These are phyloP conservation scores for Sodiomyces alkalinus DNA, from an alignment of 2,329 filamentous ascomycete genomes.

Conservation along the genomic window DNA sequence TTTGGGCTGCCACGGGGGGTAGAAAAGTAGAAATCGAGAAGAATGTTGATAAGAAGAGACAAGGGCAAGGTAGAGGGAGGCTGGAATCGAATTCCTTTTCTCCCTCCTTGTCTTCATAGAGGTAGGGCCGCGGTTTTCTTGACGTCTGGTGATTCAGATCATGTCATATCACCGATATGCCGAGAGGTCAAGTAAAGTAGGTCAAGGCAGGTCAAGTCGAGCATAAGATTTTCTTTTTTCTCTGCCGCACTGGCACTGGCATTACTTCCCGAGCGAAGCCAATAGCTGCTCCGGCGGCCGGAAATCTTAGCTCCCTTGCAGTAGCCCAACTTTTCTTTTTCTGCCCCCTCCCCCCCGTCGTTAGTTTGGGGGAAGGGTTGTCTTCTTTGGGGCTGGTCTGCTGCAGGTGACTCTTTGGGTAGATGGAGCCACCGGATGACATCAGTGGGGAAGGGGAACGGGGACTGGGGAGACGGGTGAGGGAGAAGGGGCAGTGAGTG, in stretches of 20 bases:
- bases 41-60: constrained; percentile 4
- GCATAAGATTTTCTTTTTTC: constrained; percentile 8
- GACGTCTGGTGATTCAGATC: neutral
- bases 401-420: constrained; percentile 5
- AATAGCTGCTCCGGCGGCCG: constrained; percentile 6
- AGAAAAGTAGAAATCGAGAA: constrained; percentile 1
- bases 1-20: constrained; percentile 8
- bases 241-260: constrained; percentile 9
- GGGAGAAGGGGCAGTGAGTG: too few relatives aligned
- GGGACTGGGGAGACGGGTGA: constrained; percentile 1
- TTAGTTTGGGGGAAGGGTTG: constrained; percentile 6
- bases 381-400: constrained; percentile 3
- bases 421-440: constrained; percentile 5
- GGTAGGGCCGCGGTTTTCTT: constrained; percentile 2
- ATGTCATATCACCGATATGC: neutral
- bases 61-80: constrained; percentile 2
- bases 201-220: constrained; percentile 4
- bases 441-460: constrained; percentile 7
- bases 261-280: constrained; percentile 5
- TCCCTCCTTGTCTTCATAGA: constrained; percentile 6
- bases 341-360: constrained; percentile 6
- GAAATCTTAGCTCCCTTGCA: constrained; percentile 8
- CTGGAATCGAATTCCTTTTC: constrained; percentile 7
- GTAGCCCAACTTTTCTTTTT: constrained; percentile 3
- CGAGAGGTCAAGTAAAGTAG: constrained; percentile 3